Percentiles rank a stretch among this genome's conserved stretches.
phyloP scores from a whole-genome alignment of 1,139 yeast genomes.

The Scheffersomyces parashehatae region DNA sequence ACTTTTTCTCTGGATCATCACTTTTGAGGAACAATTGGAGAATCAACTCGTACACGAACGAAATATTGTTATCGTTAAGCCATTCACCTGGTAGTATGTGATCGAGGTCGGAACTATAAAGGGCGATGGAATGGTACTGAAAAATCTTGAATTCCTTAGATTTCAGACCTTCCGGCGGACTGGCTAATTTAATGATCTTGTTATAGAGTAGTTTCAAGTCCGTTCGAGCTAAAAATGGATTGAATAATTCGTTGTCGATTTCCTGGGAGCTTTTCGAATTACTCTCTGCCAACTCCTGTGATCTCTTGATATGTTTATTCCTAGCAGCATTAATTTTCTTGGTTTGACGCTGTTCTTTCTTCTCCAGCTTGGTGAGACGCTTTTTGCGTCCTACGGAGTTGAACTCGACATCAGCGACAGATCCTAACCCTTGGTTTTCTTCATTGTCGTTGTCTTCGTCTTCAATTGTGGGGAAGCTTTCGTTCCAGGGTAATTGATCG shows the following conservation, averaged over 20 bases:
- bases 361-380: conserved; percentile 29
- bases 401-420: no score
- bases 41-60: conserved; percentile 62
- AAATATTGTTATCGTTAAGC: conserved; percentile 71
- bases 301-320: conserved; percentile 19
- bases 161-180: conserved; percentile 6
- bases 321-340: conserved; percentile 29
- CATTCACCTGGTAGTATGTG: conserved; percentile 58
- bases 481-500: conserved; percentile 31
- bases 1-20: conserved; percentile 5
- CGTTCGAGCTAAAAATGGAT: conserved; percentile 23
- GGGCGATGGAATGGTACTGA: conserved; percentile 42
- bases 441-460: conserved; percentile 4
- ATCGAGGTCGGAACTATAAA: conserved; percentile 39
- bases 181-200: conserved; percentile 12
- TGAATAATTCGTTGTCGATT: conserved; percentile 5
- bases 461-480: conserved; percentile 9
- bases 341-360: conserved; percentile 29
- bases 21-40: conserved; percentile 12
- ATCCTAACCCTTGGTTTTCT: conserved; percentile 3
- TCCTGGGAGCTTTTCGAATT: background rate
- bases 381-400: conserved; percentile 5
- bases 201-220: conserved; percentile 23
- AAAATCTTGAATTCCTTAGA: conserved; percentile 28
- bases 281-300: conserved; percentile 11